Percentiles rank a stretch among this genome's conserved stretches.
These are phyloP conservation scores for Cordyceps javanica DNA, from an alignment of 2,329 filamentous ascomycete species.

Conservation along the genomic window DNA sequence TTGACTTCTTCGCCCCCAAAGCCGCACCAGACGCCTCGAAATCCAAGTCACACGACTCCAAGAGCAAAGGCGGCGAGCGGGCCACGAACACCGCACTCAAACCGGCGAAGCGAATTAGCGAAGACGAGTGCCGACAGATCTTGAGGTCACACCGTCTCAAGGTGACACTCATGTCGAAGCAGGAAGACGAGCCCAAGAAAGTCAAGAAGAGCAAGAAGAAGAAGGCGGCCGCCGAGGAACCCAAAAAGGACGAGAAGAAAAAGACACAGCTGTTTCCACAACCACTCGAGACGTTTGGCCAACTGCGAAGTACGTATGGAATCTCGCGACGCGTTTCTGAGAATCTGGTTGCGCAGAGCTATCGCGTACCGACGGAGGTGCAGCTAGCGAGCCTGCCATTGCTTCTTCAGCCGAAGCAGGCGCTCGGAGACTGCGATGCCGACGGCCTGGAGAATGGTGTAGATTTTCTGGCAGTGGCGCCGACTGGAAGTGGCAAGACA, in stretches of 20 bases:
- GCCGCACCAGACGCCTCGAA: constrained; percentile 20
- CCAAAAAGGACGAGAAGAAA: constrained; percentile 48
- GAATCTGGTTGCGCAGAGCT: constrained; percentile 80
- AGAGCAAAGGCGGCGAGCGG: constrained; percentile 16
- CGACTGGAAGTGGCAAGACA: constrained; percentile 95
- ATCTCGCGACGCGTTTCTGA: constrained; percentile 67
- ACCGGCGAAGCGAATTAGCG: constrained; percentile 41
- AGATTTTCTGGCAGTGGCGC: constrained; percentile 82
- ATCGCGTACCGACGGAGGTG: constrained; percentile 84
- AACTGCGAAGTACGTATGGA: constrained; percentile 65
- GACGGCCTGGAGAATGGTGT: constrained; percentile 37
- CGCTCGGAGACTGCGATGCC: constrained; percentile 32
- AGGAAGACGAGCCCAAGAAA: constrained; percentile 38
- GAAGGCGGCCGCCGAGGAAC: constrained; percentile 38
- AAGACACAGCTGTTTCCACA: constrained; percentile 67
- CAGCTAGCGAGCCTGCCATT: constrained; percentile 82
- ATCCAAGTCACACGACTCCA: constrained; percentile 17
- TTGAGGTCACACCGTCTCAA: constrained; percentile 80
- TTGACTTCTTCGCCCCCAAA: constrained; percentile 55
- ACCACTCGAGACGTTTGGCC: constrained; percentile 69
- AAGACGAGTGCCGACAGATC: constrained; percentile 67
- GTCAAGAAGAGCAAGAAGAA: constrained; percentile 44
- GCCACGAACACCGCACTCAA: constrained; percentile 23
- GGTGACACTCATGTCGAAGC: constrained; percentile 64
- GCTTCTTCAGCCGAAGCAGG: constrained; percentile 54